phyloP scores from a whole-genome alignment of 2,329 filamentous ascomycete genomes.

The Thielaviopsis punctulata region DNA sequence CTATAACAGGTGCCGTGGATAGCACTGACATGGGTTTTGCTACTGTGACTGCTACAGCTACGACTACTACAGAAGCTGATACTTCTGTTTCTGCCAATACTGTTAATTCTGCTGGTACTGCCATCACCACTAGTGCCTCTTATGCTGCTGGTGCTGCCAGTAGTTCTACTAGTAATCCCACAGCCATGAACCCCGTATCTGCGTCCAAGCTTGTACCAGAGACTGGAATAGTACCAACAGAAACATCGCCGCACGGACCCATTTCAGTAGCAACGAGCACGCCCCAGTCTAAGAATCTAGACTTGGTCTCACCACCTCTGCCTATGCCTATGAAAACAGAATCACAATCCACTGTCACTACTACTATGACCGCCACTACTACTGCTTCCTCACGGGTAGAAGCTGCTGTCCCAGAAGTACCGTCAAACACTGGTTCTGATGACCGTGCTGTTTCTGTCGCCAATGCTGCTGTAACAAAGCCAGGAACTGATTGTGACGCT shows the following conservation, averaged over 20 bases:
- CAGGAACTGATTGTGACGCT: slow-evolving; percentile 1
- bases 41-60: not conserved
- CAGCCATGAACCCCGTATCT: not conserved
- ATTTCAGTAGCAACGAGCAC: not conserved
- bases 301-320: not conserved
- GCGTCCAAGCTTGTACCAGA: not conserved
- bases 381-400: too few relatives aligned
- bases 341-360: too few relatives aligned
- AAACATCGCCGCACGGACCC: slow-evolving; percentile 10
- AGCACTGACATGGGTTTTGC: not conserved
- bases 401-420: not conserved
- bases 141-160: too few relatives aligned
- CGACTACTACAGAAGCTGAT: not conserved
- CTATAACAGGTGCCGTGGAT: not conserved
- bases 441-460: not conserved
- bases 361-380: too few relatives aligned
- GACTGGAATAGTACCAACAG: slow-evolving; percentile 7
- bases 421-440: not conserved
- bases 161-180: too few relatives aligned
- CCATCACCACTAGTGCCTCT: too few relatives aligned
- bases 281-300: not conserved
- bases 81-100: too few relatives aligned
- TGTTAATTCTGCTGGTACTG: too few relatives aligned
- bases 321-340: not conserved
- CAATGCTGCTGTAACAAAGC: not conserved